Evolutionary conservation across 2,329 filamentous ascomycete species (phyloP).

Genomic region (Scleromitrula shiraiana): DNA sequence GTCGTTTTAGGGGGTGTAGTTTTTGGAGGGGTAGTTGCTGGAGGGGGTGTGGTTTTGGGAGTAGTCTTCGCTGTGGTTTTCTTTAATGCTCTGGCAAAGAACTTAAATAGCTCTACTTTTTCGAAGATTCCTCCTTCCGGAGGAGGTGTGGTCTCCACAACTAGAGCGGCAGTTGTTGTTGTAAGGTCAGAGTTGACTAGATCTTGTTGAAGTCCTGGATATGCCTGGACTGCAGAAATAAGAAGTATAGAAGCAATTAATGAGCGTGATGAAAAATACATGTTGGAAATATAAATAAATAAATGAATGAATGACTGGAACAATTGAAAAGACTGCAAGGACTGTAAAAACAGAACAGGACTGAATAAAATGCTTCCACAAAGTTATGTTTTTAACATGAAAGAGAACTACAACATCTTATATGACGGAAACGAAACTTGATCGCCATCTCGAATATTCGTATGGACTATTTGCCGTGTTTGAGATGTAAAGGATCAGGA

Average conservation of each 20-base stretch:
- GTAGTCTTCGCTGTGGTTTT: neutral
- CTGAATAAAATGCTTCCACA: neutral
- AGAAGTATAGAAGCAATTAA: neutral
- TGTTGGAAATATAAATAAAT: neutral
- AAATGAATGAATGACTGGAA: no score
- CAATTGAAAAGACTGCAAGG: neutral
- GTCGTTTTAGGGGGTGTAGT: neutral
- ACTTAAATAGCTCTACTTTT: neutral
- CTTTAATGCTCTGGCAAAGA: conserved; percentile 2
- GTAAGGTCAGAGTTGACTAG: neutral
- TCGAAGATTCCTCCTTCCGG: neutral
- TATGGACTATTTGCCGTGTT: no score
- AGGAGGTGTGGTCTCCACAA: neutral
- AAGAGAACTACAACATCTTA: neutral
- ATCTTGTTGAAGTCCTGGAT: neutral
- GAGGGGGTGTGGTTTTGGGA: neutral
- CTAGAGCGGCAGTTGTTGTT: neutral
- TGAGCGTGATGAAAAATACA: neutral
- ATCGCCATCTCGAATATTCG: neutral
- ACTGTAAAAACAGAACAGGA: neutral
- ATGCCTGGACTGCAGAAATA: neutral
- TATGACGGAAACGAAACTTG: neutral
- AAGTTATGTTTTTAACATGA: neutral
- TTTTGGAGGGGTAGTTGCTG: neutral
- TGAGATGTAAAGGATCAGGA: neutral